These are phyloP conservation scores for Cornus kousa DNA, from an alignment of 148 eudicot genomes.

Conservation along the genomic window DNA sequence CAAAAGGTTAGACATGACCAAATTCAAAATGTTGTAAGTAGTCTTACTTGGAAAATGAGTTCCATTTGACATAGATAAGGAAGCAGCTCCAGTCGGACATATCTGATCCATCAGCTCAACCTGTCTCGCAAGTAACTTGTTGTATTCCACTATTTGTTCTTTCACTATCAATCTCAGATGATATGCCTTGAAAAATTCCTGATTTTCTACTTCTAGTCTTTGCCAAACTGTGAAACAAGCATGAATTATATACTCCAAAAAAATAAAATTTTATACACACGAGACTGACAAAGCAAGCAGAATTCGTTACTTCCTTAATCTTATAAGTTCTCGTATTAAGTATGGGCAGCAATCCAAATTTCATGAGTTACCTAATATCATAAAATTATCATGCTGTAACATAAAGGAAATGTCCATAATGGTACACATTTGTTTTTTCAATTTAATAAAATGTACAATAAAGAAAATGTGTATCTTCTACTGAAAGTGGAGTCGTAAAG, in stretches of 20 bases:
- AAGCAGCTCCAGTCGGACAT: slow-evolving; percentile 43
- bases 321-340: not conserved
- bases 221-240: slow-evolving; percentile 68
- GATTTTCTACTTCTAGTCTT: slow-evolving; percentile 88
- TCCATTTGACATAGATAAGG: slow-evolving; percentile 59
- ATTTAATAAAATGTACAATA: not conserved
- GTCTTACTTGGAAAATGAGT: slow-evolving; percentile 60
- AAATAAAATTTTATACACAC: not conserved
- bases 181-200: slow-evolving; percentile 86
- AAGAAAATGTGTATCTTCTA: not conserved
- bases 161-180: slow-evolving; percentile 71
- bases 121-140: slow-evolving; percentile 72
- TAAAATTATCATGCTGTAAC: not conserved
- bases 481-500: not conserved
- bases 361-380: not conserved
- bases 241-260: slow-evolving; percentile 4
- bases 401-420: not conserved
- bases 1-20: not conserved
- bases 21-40: not conserved
- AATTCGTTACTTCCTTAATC: not conserved
- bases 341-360: not conserved
- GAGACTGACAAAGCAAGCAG: not conserved
- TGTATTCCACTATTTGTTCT: slow-evolving; percentile 66
- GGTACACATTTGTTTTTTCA: not conserved
- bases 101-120: slow-evolving; percentile 58